Evolutionary conservation across 148 eudicot species (phyloP).

Genomic region (Rhododendron kiyosumense): DNA sequence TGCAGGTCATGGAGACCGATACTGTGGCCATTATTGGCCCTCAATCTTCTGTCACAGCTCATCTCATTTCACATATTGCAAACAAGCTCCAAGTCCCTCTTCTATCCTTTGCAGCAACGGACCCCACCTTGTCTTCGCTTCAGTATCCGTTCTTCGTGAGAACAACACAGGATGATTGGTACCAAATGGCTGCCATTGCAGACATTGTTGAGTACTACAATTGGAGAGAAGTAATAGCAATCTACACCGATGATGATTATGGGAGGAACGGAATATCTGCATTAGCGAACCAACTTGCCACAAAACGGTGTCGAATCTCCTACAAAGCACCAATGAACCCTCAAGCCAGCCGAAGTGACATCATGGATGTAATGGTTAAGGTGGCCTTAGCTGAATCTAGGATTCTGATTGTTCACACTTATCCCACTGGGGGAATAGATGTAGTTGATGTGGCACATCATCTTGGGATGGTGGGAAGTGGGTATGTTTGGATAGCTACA

Average conservation of each 20-base stretch:
- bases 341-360: conserved; percentile 29
- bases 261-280: conserved; percentile 59
- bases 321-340: conserved; percentile 46
- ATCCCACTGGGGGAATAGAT: conserved; percentile 29
- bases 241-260: conserved; percentile 56
- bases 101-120: conserved; percentile 57
- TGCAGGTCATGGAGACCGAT: conserved; percentile 56
- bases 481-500: conserved; percentile 35
- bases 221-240: conserved; percentile 52
- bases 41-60: conserved; percentile 59
- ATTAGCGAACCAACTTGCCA: conserved; percentile 38
- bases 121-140: conserved; percentile 59
- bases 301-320: conserved; percentile 36
- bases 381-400: conserved; percentile 45
- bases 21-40: conserved; percentile 69
- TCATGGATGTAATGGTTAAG: conserved; percentile 33
- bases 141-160: conserved; percentile 47
- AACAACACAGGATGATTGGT: conserved; percentile 44
- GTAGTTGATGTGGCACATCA: conserved; percentile 22
- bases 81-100: conserved; percentile 60
- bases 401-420: conserved; percentile 49
- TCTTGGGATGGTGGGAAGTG: conserved; percentile 21
- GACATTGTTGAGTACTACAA: conserved; percentile 46
- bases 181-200: conserved; percentile 66
- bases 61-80: conserved; percentile 40